These are phyloP conservation scores for Arbutus unedo DNA, from an alignment of 148 eudicot genomes.

Conservation along the genomic window DNA sequence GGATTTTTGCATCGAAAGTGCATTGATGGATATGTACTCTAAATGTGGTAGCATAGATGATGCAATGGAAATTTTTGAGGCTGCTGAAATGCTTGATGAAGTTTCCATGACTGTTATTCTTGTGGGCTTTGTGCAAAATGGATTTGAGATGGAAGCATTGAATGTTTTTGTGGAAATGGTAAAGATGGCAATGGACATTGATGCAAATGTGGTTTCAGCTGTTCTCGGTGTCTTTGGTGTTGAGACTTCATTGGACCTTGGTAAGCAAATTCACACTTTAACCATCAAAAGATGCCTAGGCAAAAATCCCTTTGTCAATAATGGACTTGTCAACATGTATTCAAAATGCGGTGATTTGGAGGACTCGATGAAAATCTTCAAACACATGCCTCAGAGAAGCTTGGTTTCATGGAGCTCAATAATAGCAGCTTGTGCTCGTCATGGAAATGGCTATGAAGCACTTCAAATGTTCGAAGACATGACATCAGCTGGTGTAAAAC, in stretches of 20 bases:
- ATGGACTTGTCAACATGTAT: conserved; percentile 91
- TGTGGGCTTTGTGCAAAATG: conserved; percentile 77
- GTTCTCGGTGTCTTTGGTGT: conserved; percentile 74
- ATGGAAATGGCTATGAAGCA: conserved; percentile 69
- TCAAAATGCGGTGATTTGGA: conserved; percentile 76
- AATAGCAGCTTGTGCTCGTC: conserved; percentile 90
- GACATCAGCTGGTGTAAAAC: conserved; percentile 49
- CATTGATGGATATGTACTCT: conserved; percentile 89
- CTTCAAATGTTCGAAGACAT: conserved; percentile 61
- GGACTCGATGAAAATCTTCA: conserved; percentile 53
- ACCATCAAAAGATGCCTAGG: conserved; percentile 50
- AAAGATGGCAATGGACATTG: conserved; percentile 49
- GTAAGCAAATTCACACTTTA: conserved; percentile 68
- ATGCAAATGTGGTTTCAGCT: conserved; percentile 74
- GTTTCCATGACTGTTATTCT: conserved; percentile 74
- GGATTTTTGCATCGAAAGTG: conserved; percentile 73
- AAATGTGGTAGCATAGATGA: conserved; percentile 67
- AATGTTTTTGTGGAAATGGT: conserved; percentile 59
- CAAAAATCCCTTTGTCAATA: conserved; percentile 54
- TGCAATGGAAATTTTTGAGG: conserved; percentile 57
- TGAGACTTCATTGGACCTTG: conserved; percentile 61
- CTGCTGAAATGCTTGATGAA: conserved; percentile 58
- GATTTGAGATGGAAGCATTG: conserved; percentile 72
- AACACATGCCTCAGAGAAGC: conserved; percentile 50
- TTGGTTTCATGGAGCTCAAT: conserved; percentile 83